These are phyloP conservation scores for Penicillium sp. DNA, from an alignment of 2,329 filamentous ascomycete species.

Conservation along the genomic window DNA sequence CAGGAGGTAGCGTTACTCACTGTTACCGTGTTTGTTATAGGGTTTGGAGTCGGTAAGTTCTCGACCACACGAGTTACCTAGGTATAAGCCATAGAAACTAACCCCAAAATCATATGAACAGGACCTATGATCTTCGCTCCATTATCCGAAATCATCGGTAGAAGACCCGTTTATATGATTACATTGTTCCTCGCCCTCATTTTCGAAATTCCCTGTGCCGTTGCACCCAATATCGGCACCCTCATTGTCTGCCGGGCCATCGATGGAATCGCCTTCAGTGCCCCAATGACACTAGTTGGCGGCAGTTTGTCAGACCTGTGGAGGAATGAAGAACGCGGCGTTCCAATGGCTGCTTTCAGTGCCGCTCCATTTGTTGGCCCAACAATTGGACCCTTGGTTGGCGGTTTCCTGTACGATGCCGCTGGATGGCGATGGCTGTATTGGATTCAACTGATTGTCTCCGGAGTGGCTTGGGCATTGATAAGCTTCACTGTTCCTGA, in stretches of 20 bases:
- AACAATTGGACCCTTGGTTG: slow-evolving; percentile 70
- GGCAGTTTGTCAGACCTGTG: slow-evolving; percentile 82
- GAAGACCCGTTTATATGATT: slow-evolving; percentile 65
- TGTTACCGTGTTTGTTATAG: slow-evolving; percentile 74
- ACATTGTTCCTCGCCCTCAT: slow-evolving; percentile 68
- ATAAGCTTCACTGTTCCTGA: slow-evolving; percentile 88
- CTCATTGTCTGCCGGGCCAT: slow-evolving; percentile 72
- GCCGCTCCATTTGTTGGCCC: slow-evolving; percentile 81
- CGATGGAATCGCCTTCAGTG: slow-evolving; percentile 78
- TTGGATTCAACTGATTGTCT: slow-evolving; percentile 78
- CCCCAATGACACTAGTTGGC: slow-evolving; percentile 81
- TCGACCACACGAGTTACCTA: not conserved
- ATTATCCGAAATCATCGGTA: slow-evolving; percentile 69
- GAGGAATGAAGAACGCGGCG: slow-evolving; percentile 76
- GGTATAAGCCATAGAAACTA: too few relatives aligned
- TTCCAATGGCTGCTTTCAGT: slow-evolving; percentile 82
- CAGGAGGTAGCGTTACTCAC: slow-evolving; percentile 68
- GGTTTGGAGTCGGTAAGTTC: slow-evolving; percentile 67
- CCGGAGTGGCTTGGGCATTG: slow-evolving; percentile 65
- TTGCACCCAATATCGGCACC: slow-evolving; percentile 70
- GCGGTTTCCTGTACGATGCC: slow-evolving; percentile 69
- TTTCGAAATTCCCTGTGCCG: slow-evolving; percentile 76
- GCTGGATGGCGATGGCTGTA: slow-evolving; percentile 79
- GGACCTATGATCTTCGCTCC: slow-evolving; percentile 78
- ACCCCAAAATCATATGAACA: too few relatives aligned